These are phyloP conservation scores for Epichloe uncinata DNA, from an alignment of 2,329 filamentous ascomycete genomes.

Conservation along the genomic window DNA sequence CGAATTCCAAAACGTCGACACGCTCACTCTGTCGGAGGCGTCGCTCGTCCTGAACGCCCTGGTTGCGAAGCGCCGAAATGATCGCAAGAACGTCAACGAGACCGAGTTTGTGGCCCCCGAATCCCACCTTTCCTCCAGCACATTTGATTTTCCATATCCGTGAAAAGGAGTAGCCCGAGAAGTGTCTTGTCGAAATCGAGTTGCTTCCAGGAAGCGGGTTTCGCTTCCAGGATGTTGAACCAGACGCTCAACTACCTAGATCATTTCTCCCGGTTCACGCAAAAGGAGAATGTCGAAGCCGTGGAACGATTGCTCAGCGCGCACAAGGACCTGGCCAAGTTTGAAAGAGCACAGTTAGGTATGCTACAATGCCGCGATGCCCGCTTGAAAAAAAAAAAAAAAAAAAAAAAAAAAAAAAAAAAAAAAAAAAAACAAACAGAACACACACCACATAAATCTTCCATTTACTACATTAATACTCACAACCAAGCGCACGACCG, in stretches of 20 bases:
- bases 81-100: conserved; percentile 71
- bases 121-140: not conserved
- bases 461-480: too few relatives aligned
- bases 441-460: too few relatives aligned
- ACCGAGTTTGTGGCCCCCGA: conserved; percentile 50
- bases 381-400: too few relatives aligned
- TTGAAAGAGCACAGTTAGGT: conserved; percentile 90
- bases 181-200: not conserved
- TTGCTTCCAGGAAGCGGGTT: conserved; percentile 5
- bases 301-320: conserved; percentile 76
- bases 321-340: conserved; percentile 71
- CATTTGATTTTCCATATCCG: too few relatives aligned
- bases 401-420: too few relatives aligned
- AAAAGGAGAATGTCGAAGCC: conserved; percentile 88
- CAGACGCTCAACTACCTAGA: conserved; percentile 91
- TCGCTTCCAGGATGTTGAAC: conserved; percentile 49
- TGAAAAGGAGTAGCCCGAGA: too few relatives aligned
- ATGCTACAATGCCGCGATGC: conserved; percentile 14
- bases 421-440: too few relatives aligned
- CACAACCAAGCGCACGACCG: too few relatives aligned
- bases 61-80: conserved; percentile 63
- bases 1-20: conserved; percentile 86
- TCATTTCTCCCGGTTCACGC: conserved; percentile 89
- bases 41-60: conserved; percentile 85
- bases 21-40: conserved; percentile 83